phyloP scores from a whole-genome alignment of 2,329 filamentous ascomycete species.

The Chrysoporthe austroafricana region DNA sequence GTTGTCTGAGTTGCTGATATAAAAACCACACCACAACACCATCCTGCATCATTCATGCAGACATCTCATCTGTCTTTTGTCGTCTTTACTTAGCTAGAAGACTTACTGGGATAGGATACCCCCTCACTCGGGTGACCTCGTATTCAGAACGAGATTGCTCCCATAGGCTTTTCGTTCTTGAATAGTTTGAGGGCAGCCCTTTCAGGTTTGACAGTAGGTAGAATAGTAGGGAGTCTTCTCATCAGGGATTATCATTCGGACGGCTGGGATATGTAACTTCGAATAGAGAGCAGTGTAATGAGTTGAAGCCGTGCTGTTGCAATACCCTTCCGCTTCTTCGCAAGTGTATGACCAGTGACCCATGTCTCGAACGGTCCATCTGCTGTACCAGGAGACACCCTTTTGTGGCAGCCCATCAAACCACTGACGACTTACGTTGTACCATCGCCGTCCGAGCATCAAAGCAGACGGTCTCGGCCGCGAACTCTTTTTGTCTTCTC shows the following conservation, averaged over 20 bases:
- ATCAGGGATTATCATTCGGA: slow-evolving; percentile 4
- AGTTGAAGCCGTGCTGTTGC: background rate
- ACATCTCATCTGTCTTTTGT: background rate
- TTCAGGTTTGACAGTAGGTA: slow-evolving; percentile 6
- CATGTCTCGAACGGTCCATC: background rate
- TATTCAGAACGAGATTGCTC: background rate
- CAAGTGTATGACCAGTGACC: background rate
- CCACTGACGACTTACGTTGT: background rate
- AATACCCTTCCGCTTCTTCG: background rate
- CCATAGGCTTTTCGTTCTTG: background rate
- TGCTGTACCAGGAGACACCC: background rate
- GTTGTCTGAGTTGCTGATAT: background rate
- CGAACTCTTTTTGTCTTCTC: background rate
- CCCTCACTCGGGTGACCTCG: background rate
- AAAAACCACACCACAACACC: slow-evolving; percentile 3
- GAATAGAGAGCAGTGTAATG: slow-evolving; percentile 8
- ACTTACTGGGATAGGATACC: slow-evolving; percentile 11
- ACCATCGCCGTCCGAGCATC: background rate
- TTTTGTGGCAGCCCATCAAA: background rate
- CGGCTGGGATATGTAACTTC: slow-evolving; percentile 5
- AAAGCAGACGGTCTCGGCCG: background rate
- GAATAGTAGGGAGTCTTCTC: slow-evolving; percentile 10
- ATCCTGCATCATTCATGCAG: slow-evolving; percentile 7
- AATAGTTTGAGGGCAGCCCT: background rate
- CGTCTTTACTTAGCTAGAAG: slow-evolving; percentile 7